Base-by-base conservation (phyloP, 208 protist genomes). In the Acanthamoeba royreba region DNA sequence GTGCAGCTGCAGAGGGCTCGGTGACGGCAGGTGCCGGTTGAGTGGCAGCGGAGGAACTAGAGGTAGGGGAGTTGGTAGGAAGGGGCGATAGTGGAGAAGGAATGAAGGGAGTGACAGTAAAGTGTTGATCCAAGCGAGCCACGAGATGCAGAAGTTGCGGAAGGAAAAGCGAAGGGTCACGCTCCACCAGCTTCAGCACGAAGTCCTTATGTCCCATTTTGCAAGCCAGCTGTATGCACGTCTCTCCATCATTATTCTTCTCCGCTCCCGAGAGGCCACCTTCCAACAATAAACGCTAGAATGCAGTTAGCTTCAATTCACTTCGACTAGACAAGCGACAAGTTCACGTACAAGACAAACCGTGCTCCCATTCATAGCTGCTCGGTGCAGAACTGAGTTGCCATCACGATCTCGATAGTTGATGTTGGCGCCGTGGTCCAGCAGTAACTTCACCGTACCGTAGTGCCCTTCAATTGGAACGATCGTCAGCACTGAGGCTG, bases 151-250 rank as follows among this genome's bases (percentile, higher is more conserved):
- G 43, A 8, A 83, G 38, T 28, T 83, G 72, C 19, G 42, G 42
- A 15, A 83, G 72, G 43, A 83, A 83, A 28, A 83, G 42, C 15
- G 19, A n/a, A 15, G 72, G 72, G 72, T 83, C 43, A 25, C 42
- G 38, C 25, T 83, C 72, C n/a, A 83, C 42, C 1, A 83, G 9
- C 43, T 28, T 40, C 72, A 83, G 43, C 38, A 83, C 72, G 25
- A 83, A 83, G 38, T 83, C 72, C 42, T 83, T 83, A 28, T 83
- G 72, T n/a, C 72, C 72, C 38, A 83, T 43, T n/a, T 83, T 83
- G 43, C 72, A 83, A 25, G 72, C 72, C 38, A 83, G 13, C 72
- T 83, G 72, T 19, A 43, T 4, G 17, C 35, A 28, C 38, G 72
- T 66, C 9, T 66, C 55, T 13, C 55, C 55, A 8, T 66, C 55